Evolutionary conservation across 805 yeast species (phyloP), one percentile per base, ranked within the genome.

Genomic region (Ogataea degrootiae): DNA sequence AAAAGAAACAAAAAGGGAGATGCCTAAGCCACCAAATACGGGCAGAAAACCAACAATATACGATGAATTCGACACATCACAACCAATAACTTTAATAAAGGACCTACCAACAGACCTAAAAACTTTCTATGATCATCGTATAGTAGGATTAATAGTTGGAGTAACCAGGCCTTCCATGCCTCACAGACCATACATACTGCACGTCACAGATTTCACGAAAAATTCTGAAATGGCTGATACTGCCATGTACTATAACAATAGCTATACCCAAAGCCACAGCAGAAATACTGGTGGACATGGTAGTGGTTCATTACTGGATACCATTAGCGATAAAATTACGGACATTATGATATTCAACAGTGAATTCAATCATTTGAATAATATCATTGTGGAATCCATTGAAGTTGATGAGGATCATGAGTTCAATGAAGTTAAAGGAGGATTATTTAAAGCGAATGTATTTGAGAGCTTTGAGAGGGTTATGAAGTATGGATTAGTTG

Each of bases 171-270:
- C 51, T 6, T 34, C 26, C 5, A 40, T 31, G n/a, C 37, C 42
- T 23, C 36, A 35, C 15, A 33, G 45, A 19, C 63, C 63, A 9
- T 48, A 43, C 21, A 47, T 42, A 9, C 34, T 60, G n/a, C 60
- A 58, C 45, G 26, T 59, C 44, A 55, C 60, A 3, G 65, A 60
- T 40, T 59, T 60, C 17, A 47, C 59, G 0, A 33, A 35, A 15
- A 41, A 44, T 26, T 29, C 46, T 8, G 12, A 16, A n/a, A 22
- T 31, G 23, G 38, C 41, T 12, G 26, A 26, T n/a, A 11, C 16
- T 12, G 11, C 41, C 8, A 39, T n/a, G 15, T 14, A 23, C 14
- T n/a, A 43, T 17, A 6, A 23, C 15, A 23, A n/a, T n/a, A 23
- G n/a, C 2, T 5, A 37, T 15, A 3, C 21, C 26, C n/a, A 21